These are phyloP conservation scores for Chaetomiaceae sp. DNA, from an alignment of 2,329 filamentous ascomycete species.

Conservation along the genomic window DNA sequence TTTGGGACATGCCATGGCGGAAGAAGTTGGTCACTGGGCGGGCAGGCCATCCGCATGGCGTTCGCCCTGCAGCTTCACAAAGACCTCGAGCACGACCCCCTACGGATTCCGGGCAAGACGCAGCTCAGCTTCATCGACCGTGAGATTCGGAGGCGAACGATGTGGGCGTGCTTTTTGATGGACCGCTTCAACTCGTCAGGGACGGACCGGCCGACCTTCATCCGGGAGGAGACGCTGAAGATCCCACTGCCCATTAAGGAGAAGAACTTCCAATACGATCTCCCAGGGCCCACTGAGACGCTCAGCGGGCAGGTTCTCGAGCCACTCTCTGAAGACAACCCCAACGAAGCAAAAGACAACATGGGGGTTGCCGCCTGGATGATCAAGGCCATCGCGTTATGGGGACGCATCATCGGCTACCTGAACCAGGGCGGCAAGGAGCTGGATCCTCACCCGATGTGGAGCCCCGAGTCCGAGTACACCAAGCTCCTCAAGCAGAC, in stretches of 20 bases:
- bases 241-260: constrained; percentile 91
- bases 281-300: constrained; percentile 80
- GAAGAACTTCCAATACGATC: constrained; percentile 83
- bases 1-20: constrained; percentile 97
- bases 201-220: constrained; percentile 85
- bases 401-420: constrained; percentile 86
- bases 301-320: constrained; percentile 67
- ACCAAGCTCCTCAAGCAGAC: constrained; percentile 64
- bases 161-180: constrained; percentile 99
- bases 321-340: constrained; percentile 55
- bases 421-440: constrained; percentile 86
- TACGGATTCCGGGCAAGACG: constrained; percentile 55
- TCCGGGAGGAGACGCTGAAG: constrained; percentile 82
- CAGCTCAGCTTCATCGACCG: constrained; percentile 85
- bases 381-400: constrained; percentile 77
- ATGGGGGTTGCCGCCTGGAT: constrained; percentile 95
- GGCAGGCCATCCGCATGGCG: constrained; percentile 94
- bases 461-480: constrained; percentile 77
- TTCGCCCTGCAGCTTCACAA: constrained; percentile 91
- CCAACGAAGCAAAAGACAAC: constrained; percentile 67
- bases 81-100: constrained; percentile 79
- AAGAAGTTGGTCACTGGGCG: constrained; percentile 91
- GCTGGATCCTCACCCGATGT: constrained; percentile 70
- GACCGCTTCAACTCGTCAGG: constrained; percentile 96
- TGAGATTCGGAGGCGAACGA: constrained; percentile 86